phyloP scores from a whole-genome alignment of 2,329 filamentous ascomycete genomes.

The Incumbomyces delicatus region DNA sequence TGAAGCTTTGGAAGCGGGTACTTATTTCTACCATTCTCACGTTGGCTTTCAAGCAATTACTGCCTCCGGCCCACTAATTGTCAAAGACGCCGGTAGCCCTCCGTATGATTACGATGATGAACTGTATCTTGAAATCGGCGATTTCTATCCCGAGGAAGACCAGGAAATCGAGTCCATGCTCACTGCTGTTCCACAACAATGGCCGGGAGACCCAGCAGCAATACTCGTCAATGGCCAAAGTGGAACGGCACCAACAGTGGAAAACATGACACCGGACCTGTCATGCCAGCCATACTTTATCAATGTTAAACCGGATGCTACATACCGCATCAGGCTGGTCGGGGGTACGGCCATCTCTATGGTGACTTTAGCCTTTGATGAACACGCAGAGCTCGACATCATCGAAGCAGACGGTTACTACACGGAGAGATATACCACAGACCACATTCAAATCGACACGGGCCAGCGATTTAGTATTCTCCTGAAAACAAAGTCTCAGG shows the following conservation, averaged over 20 bases:
- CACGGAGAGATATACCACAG: constrained; percentile 25
- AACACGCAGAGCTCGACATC: constrained; percentile 46
- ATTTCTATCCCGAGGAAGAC: constrained; percentile 50
- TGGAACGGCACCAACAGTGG: constrained; percentile 32
- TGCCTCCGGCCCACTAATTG: constrained; percentile 48
- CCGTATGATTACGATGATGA: constrained; percentile 57
- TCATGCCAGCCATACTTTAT: constrained; percentile 40
- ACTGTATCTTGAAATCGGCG: constrained; percentile 44
- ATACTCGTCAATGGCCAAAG: constrained; percentile 50
- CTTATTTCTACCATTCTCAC: constrained; percentile 61
- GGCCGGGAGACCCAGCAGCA: constrained; percentile 50
- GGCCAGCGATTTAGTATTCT: constrained; percentile 54
- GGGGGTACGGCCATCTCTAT: constrained; percentile 49
- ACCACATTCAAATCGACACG: constrained; percentile 45
- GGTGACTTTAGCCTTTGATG: constrained; percentile 46
- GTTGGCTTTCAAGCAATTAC: constrained; percentile 53
- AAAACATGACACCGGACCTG: constrained; percentile 21
- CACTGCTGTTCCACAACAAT: constrained; percentile 40
- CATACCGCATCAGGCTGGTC: constrained; percentile 54
- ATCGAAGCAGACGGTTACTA: constrained; percentile 49
- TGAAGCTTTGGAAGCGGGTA: constrained; percentile 45
- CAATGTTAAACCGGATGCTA: constrained; percentile 50
- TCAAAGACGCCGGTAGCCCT: constrained; percentile 39
- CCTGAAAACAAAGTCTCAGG: constrained; percentile 41
- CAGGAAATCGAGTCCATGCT: constrained; percentile 43